These are phyloP conservation scores for Saccharomyces pastorianus DNA, from an alignment of 1,139 yeast genomes.

Conservation along the genomic window DNA sequence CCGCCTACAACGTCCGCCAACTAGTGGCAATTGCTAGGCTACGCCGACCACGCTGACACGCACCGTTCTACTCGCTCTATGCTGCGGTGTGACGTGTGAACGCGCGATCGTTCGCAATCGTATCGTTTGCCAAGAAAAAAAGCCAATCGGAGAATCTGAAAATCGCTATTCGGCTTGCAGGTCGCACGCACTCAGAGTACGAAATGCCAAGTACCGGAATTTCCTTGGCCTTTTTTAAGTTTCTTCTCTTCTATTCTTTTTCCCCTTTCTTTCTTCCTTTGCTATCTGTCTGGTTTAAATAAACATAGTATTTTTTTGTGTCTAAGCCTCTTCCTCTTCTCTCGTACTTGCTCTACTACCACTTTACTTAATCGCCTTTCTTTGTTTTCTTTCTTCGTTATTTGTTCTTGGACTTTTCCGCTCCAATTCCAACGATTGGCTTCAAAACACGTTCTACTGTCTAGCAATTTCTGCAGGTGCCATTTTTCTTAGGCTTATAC, in stretches of 20 bases:
- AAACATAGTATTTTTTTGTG: not conserved
- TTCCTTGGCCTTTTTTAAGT: constrained; percentile 1
- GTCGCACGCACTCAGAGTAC: not conserved
- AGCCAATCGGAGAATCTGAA: not conserved
- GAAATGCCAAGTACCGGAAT: not conserved
- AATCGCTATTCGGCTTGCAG: not conserved
- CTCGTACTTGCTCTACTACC: not conserved
- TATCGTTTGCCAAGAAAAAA: not conserved
- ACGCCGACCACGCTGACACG: not conserved
- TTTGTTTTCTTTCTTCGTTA: not conserved
- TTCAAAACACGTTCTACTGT: not conserved
- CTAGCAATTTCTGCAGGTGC: not conserved
- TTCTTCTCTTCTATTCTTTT: not conserved
- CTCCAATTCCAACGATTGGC: not conserved
- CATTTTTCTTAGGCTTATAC: not conserved
- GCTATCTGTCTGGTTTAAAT: not conserved
- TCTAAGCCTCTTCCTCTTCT: not conserved
- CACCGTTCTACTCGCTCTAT: not conserved
- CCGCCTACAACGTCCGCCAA: not conserved
- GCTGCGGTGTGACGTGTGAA: not conserved
- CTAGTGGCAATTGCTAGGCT: not conserved
- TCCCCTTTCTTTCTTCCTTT: not conserved
- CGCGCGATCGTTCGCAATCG: not conserved
- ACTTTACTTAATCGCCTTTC: not conserved
- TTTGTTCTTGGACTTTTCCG: not conserved